These are phyloP conservation scores for Clonostachys rosea DNA, from an alignment of 2,329 filamentous ascomycete genomes.

Conservation along the genomic window DNA sequence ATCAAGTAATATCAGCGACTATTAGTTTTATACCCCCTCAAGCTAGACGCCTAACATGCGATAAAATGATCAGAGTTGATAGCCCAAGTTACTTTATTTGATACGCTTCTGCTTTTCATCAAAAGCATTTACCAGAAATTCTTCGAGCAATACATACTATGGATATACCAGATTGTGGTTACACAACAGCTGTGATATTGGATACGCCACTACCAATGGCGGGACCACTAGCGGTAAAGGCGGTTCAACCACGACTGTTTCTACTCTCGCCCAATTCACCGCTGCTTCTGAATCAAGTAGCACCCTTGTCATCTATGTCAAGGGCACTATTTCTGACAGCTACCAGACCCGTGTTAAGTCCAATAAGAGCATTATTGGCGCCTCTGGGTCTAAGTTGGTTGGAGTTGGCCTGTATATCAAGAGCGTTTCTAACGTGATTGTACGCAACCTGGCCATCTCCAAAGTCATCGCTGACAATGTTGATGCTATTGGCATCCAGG, in stretches of 20 bases:
- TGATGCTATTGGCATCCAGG: constrained; percentile 44
- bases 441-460: constrained; percentile 48
- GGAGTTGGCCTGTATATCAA: constrained; percentile 43
- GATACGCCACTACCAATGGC: constrained; percentile 24
- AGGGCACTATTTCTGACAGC: constrained; percentile 16
- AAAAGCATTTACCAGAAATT: no score
- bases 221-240: constrained; percentile 19
- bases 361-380: constrained; percentile 37
- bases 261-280: constrained; percentile 11
- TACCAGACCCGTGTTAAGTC: constrained; percentile 22
- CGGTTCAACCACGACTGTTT: constrained; percentile 17
- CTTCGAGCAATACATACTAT: no score
- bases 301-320: constrained; percentile 19
- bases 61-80: no score
- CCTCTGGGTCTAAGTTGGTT: constrained; percentile 17
- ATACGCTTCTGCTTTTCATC: no score
- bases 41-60: no score
- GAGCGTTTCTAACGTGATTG: constrained; percentile 45
- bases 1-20: no score
- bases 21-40: no score
- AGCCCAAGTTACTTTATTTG: no score
- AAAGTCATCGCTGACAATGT: constrained; percentile 37
- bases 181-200: constrained; percentile 17
- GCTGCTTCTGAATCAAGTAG: constrained; percentile 14
- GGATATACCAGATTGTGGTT: no score